These are phyloP conservation scores for Lotus japonicus DNA, from an alignment of 306 rosid genomes.

Conservation along the genomic window DNA sequence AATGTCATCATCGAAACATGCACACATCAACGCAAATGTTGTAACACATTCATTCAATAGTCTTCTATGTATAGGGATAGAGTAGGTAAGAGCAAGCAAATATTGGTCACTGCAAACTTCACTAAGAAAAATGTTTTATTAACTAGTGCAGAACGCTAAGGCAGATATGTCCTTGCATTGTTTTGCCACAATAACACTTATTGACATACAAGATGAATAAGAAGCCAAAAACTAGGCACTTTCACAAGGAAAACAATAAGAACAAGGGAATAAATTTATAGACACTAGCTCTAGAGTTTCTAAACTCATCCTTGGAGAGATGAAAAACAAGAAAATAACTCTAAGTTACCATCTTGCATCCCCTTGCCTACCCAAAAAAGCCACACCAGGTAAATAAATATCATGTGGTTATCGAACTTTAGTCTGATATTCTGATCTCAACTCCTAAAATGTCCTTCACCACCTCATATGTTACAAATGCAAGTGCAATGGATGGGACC, in stretches of 20 bases:
- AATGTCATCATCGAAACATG: not conserved
- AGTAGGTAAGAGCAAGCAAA: not conserved
- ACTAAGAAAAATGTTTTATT: constrained; percentile 33
- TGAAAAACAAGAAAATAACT: constrained; percentile 30
- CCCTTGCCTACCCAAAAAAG: constrained; percentile 59
- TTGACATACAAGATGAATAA: constrained; percentile 46
- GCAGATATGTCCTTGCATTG: constrained; percentile 47
- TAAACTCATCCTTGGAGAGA: constrained; percentile 39
- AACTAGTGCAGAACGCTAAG: constrained; percentile 32
- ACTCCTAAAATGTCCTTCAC: constrained; percentile 97
- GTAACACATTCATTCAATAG: not conserved
- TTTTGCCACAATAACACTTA: constrained; percentile 54
- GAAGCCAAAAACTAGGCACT: constrained; percentile 41
- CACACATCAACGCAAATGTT: not conserved
- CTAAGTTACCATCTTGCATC: constrained; percentile 48
- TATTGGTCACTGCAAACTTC: constrained; percentile 23
- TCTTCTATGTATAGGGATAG: not conserved
- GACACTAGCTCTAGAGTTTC: constrained; percentile 51
- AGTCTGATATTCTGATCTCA: constrained; percentile 93
- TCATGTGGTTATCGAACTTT: constrained; percentile 19
- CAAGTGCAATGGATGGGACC: constrained; percentile 92
- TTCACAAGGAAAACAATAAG: constrained; percentile 37
- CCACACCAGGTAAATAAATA: constrained; percentile 29
- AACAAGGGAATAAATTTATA: constrained; percentile 57
- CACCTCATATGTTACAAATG: constrained; percentile 86